A percentile compares a stretch with the other conserved stretches of the same genome.
These are phyloP conservation scores for Talaromyces atroroseus DNA, from an alignment of 2,329 filamentous ascomycete genomes.

Conservation along the genomic window DNA sequence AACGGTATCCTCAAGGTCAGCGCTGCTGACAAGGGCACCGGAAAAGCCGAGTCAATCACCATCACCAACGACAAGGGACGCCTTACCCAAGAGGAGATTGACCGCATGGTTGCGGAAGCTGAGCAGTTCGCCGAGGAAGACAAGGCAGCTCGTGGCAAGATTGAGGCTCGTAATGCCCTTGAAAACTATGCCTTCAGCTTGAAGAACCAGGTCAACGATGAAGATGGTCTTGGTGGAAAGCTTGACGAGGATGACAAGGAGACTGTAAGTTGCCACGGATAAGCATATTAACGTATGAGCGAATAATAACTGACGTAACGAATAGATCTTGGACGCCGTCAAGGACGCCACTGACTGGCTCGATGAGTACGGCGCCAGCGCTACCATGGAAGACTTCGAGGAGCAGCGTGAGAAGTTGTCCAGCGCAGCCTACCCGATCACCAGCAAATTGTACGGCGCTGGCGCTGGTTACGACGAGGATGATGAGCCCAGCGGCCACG, in stretches of 20 bases:
- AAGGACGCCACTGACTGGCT: slow-evolving; percentile 98
- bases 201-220: slow-evolving; percentile 98
- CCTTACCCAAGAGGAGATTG: slow-evolving; percentile 92
- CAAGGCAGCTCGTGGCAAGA: slow-evolving; percentile 95
- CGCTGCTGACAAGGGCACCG: slow-evolving; percentile 95
- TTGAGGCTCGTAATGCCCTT: slow-evolving; percentile 90
- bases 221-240: slow-evolving; percentile 95
- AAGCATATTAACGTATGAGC: too few relatives aligned
- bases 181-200: slow-evolving; percentile 99
- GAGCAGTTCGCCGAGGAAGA: slow-evolving; percentile 99
- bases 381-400: slow-evolving; percentile 89
- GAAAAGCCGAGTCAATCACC: slow-evolving; percentile 94
- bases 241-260: slow-evolving; percentile 99
- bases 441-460: slow-evolving; percentile 86
- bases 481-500: slow-evolving; percentile 64
- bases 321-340: slow-evolving; percentile 78
- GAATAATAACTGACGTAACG: slow-evolving; percentile 26
- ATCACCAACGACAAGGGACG: slow-evolving; percentile 99
- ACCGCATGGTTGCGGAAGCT: slow-evolving; percentile 97
- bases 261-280: slow-evolving; percentile 53
- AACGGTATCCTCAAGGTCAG: slow-evolving; percentile 98
- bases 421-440: slow-evolving; percentile 95
- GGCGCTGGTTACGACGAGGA: slow-evolving; percentile 59
- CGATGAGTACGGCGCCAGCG: slow-evolving; percentile 83
- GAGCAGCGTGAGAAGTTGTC: slow-evolving; percentile 99